Evolutionary conservation across 768 basidiomycete species (phyloP).

Genomic region (Tephrocybe sp.): DNA sequence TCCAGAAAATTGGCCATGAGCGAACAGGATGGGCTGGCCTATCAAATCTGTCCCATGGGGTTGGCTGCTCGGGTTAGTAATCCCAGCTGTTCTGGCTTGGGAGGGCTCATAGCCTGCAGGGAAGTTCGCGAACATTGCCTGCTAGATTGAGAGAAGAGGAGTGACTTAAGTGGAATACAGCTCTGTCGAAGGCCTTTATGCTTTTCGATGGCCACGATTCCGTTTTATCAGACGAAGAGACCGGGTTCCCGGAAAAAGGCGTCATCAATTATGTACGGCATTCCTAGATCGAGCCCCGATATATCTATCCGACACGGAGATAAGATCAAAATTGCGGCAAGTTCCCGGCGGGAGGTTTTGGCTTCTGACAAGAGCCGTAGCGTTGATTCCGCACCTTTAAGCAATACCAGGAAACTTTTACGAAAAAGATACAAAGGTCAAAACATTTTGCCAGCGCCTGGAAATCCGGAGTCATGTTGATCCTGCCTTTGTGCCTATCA

Average conservation of each 20-base stretch:
- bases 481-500: too few relatives aligned
- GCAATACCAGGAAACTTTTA: too few relatives aligned
- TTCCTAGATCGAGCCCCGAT: not conserved
- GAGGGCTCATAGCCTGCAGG: constrained; percentile 9
- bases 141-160: not conserved
- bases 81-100: constrained; percentile 8
- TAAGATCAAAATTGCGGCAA: constrained; percentile 8
- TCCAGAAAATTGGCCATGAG: constrained; percentile 61
- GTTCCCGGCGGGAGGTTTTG: constrained; percentile 3
- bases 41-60: constrained; percentile 31
- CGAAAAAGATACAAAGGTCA: too few relatives aligned
- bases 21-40: constrained; percentile 55
- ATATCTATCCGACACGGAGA: constrained; percentile 11
- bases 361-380: too few relatives aligned
- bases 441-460: too few relatives aligned
- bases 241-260: constrained; percentile 20
- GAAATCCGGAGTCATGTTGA: too few relatives aligned
- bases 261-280: constrained; percentile 7
- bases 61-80: constrained; percentile 14
- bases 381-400: too few relatives aligned
- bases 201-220: constrained; percentile 7
- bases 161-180: not conserved
- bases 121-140: constrained; percentile 17
- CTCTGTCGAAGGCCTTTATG: constrained; percentile 10
- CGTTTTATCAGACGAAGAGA: constrained; percentile 10